Base-by-base conservation (phyloP, 495 filamentous ascomycete species). In the Amorphotheca resinae region DNA sequence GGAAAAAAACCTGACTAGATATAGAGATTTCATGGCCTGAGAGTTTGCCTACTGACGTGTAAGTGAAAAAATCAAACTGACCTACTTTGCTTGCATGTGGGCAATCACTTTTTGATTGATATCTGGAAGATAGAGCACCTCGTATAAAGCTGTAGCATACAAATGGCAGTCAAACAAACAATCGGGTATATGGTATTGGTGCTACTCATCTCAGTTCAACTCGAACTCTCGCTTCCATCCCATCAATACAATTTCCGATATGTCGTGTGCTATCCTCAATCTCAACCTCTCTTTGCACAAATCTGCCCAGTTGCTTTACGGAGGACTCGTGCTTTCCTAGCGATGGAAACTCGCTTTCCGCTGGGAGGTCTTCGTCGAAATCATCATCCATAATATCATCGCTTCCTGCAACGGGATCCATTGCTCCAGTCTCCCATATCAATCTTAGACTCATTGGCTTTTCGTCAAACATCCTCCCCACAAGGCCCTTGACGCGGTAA, bases 161-260 rank as follows among this genome's bases (percentile, higher is more conserved):
- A 36, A 14, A n/a, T n/a, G 18, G 2, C 16, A 14, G 9, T 36
- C 9, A 36, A 16, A 16, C 15, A 22, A 28, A 30, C 21, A 11
- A 16, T 41, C 9, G 4, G 22, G 9, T 30, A 31, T 17, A 21
- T 9, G 11, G 18, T 4, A 11, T 39, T 14, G 5, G 8, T n/a
- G 17, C 25, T 39, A 34, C 8, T 26, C 30, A 25, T 49, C 39
- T 54, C 33, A 64, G 39, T 54, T 86, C 82, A 14, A 93, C 74
- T 42, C 87, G 63, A 34, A 95, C 66, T 46, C 52, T 76, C 2
- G 73, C 83, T 50, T 80, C 75, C 38, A 58, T 56, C 12, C 78
- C 75, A 48, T 93, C 85, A 42, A 94, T 73, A 65, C 77, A 83
- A 53, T 82, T 89, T 9, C 84, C 86, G 54, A 94, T 69, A 59